These are phyloP conservation scores for Phytophthora pluvialis DNA, from an alignment of 352 stramenopile species.

Conservation along the genomic window DNA sequence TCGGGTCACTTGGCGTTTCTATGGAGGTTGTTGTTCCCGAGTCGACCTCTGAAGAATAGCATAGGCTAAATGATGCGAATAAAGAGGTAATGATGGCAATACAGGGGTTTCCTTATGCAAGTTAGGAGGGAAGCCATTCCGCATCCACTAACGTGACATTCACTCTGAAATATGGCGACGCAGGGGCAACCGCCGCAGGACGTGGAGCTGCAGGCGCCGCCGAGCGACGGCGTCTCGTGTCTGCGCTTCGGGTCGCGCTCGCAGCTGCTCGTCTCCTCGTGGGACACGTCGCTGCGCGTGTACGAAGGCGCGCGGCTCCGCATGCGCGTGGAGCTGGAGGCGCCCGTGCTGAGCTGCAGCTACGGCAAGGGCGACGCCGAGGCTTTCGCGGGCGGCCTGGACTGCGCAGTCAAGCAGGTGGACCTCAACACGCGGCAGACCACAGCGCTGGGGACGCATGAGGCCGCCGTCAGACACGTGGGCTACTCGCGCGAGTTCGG, in stretches of 20 bases:
- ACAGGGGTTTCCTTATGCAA: constrained; percentile 13
- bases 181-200: constrained; percentile 12
- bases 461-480: constrained; percentile 58
- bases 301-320: constrained; percentile 69
- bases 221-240: constrained; percentile 84
- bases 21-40: background rate
- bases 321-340: constrained; percentile 71
- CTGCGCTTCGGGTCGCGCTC: constrained; percentile 75
- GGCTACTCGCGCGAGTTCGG: constrained; percentile 67
- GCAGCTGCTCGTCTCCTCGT: constrained; percentile 78
- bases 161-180: constrained; percentile 14
- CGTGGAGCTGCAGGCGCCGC: constrained; percentile 70
- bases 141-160: background rate
- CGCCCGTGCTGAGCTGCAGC: constrained; percentile 71
- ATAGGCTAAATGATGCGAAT: background rate
- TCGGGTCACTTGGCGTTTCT: constrained; percentile 9
- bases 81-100: no score
- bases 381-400: constrained; percentile 77
- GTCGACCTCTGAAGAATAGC: background rate
- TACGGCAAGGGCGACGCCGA: constrained; percentile 66
- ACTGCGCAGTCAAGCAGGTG: constrained; percentile 65
- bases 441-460: constrained; percentile 47
- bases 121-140: background rate
- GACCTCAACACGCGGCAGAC: constrained; percentile 57
- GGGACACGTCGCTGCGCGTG: constrained; percentile 75